Percentiles rank a stretch among this genome's conserved stretches.
Conservation (phyloP, 2,329 filamentous ascomycete genomes). For the Phoma sp. region DNA sequence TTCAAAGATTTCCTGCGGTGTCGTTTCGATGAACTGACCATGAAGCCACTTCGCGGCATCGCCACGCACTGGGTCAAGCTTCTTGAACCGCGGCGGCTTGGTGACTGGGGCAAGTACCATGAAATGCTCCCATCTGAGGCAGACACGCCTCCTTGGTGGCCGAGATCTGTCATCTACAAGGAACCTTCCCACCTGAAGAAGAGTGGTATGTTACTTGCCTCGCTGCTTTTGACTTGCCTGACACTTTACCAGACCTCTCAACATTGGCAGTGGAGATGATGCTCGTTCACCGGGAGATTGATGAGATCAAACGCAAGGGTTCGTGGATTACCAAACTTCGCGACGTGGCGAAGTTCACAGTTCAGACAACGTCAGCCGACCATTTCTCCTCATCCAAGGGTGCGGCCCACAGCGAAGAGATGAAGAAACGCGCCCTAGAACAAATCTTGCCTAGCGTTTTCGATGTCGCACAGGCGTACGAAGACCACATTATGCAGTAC, state of each 20-base stretch:
- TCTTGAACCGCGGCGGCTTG: slow-evolving; percentile 35
- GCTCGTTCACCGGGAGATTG: slow-evolving; percentile 36
- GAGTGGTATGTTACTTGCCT: slow-evolving; percentile 24
- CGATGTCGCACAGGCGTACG: slow-evolving; percentile 35
- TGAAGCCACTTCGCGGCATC: slow-evolving; percentile 42
- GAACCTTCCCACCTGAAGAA: slow-evolving; percentile 44
- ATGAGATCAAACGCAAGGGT: slow-evolving; percentile 31
- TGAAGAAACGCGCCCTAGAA: slow-evolving; percentile 36
- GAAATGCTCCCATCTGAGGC: slow-evolving; percentile 24
- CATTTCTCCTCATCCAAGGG: slow-evolving; percentile 40
- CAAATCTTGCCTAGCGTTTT: slow-evolving; percentile 40
- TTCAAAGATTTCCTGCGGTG: slow-evolving; percentile 32
- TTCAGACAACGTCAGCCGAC: slow-evolving; percentile 30
- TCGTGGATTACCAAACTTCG: slow-evolving; percentile 37
- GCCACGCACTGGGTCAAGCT: slow-evolving; percentile 44
- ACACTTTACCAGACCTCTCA: slow-evolving; percentile 30
- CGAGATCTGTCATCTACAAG: slow-evolving; percentile 34
- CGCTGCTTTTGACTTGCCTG: not conserved
- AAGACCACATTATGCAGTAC: slow-evolving; percentile 39
- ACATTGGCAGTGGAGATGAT: slow-evolving; percentile 40
- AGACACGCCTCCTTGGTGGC: slow-evolving; percentile 42
- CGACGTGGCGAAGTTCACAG: slow-evolving; percentile 26
- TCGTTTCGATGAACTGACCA: slow-evolving; percentile 41
- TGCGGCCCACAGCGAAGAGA: slow-evolving; percentile 29
- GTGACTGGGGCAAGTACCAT: slow-evolving; percentile 36